Evolutionary conservation across 2,329 filamentous ascomycete species (phyloP).

Genomic region (Botrytis galanthina): DNA sequence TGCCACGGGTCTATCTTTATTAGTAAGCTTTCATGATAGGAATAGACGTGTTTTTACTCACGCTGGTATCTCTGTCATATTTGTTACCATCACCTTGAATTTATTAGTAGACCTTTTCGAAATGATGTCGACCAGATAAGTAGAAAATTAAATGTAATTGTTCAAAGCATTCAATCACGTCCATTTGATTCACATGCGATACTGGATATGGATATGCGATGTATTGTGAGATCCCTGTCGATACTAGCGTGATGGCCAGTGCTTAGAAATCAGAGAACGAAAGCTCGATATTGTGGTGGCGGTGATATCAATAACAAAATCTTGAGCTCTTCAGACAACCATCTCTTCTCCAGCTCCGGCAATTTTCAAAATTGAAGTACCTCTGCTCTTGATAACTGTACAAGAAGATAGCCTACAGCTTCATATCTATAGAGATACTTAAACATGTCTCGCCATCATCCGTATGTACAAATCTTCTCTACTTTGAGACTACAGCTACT

Average conservation of each 20-base stretch:
- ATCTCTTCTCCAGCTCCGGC: background rate
- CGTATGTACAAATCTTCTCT: constrained; percentile 53
- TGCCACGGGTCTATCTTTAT: constrained; percentile 35
- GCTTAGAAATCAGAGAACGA: constrained; percentile 26
- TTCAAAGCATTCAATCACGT: background rate
- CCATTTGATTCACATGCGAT: background rate
- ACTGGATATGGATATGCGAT: background rate
- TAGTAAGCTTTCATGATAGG: background rate
- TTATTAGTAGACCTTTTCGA: constrained; percentile 7
- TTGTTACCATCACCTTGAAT: constrained; percentile 1
- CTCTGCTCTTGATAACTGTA: background rate
- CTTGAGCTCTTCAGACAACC: background rate
- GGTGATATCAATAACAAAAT: constrained; percentile 14
- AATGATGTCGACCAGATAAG: background rate
- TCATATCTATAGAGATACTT: constrained; percentile 3
- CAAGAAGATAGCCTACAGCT: background rate
- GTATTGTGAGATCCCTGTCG: constrained; percentile 3
- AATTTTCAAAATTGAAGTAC: background rate
- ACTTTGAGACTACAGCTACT: constrained; percentile 14
- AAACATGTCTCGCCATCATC: constrained; percentile 51
- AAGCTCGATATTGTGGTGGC: constrained; percentile 23
- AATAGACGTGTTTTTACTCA: background rate
- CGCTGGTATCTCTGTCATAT: constrained; percentile 14
- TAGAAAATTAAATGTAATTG: constrained; percentile 1
- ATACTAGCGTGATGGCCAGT: constrained; percentile 23